A percentile compares a stretch with the other conserved stretches of the same genome.
Evolutionary conservation across 139 green algal species (phyloP).

Genomic region (Asterochloris sp.): DNA sequence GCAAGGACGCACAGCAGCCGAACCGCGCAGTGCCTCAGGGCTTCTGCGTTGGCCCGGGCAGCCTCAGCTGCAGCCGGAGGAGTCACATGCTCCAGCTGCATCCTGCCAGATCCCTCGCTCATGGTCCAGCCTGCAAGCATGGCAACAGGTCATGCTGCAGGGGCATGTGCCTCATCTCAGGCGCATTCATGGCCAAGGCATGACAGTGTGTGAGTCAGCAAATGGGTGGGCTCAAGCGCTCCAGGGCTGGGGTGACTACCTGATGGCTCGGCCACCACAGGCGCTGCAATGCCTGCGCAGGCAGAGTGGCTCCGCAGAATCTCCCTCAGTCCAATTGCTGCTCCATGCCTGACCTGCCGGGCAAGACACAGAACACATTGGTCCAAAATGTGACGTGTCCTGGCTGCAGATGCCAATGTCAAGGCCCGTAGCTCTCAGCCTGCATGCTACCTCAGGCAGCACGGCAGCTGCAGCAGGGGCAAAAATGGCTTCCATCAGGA

Average conservation of each 20-base stretch:
- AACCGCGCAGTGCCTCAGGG: conserved; percentile 79
- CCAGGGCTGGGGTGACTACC: background rate
- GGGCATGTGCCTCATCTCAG: too few relatives aligned
- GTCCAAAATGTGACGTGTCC: too few relatives aligned
- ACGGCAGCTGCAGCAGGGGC: too few relatives aligned
- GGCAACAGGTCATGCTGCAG: too few relatives aligned
- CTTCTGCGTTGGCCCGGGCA: conserved; percentile 51
- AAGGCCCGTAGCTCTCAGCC: too few relatives aligned
- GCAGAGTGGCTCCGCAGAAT: conserved; percentile 65
- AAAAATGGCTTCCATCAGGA: too few relatives aligned
- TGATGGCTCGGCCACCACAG: conserved; percentile 13
- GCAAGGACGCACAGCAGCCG: conserved; percentile 89
- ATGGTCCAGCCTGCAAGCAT: conserved; percentile 23
- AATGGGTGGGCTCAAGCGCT: too few relatives aligned
- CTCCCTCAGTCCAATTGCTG: conserved; percentile 80
- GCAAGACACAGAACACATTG: too few relatives aligned
- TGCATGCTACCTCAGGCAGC: too few relatives aligned
- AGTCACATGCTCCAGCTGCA: conserved; percentile 35
- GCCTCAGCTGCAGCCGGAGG: conserved; percentile 37
- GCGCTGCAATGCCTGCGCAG: conserved; percentile 37
- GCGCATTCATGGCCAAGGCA: too few relatives aligned
- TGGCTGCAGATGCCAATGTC: too few relatives aligned
- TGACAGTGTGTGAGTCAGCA: too few relatives aligned
- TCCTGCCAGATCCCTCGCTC: conserved; percentile 32
- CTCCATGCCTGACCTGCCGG: conserved; percentile 71